Evolutionary conservation across 306 rosid genomes (phyloP), one percentile per base, ranked within the genome.

Genomic region (Spatholobus suberectus): DNA sequence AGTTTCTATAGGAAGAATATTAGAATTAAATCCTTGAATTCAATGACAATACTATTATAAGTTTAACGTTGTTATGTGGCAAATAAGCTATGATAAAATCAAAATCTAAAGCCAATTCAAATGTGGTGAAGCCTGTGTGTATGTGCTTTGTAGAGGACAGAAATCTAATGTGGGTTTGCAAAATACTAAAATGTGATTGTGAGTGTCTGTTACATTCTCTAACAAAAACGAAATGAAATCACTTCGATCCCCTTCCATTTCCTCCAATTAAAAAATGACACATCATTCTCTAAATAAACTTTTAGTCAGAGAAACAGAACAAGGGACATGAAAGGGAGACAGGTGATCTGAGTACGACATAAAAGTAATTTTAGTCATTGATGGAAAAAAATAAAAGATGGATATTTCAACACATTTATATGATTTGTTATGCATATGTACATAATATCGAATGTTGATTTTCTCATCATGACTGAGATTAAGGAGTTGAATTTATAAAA

Each of bases 1-100:
- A 17, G 4, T 66, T 40, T 34, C 29, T n/a, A 49, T 21, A 15
- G 71, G 75, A 69, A 54, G 46, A 29, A 13, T 65, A 6, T 58
- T 76, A 14, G 52, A 23, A n/a, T 62, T 52, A 49, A 24, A 21
- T n/a, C n/a, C 58, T 80, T 57, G 59, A 80, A 20, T 75, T 35
- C 52, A 49, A 66, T n/a, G 68, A 46, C 21, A 54, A 26, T 21
- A 27, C 10, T 20, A 17, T 34, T 67, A 23, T 66, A 41, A 49
- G 47, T 9, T 78, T 18, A 58, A 51, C 24, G 2, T 66, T 43
- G 23, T 8, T 41, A 24, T 38, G 70, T 37, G 52, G 11, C 55
- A 69, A 43, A 10, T 38, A 54, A 52, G 51, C 41, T 49, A 15
- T 0, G 40, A 26, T 43, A 26, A 71, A 17, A 37, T 79, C 67